These are phyloP conservation scores for Gossypium mustelinum DNA, from an alignment of 345 rosid genomes.

Conservation along the genomic window DNA sequence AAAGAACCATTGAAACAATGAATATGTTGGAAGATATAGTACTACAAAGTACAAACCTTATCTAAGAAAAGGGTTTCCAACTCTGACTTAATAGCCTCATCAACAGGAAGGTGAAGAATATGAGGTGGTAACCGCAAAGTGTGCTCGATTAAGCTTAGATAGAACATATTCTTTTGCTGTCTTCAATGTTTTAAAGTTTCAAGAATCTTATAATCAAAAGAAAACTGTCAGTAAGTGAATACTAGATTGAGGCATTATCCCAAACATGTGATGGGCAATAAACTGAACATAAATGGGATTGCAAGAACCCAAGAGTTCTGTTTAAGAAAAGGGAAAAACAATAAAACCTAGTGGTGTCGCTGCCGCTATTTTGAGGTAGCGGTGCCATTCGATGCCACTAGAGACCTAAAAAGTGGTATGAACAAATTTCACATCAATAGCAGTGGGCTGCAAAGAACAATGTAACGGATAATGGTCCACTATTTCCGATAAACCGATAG, in stretches of 20 bases:
- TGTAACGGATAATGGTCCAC: no score
- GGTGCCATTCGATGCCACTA: no score
- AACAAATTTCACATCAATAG: no score
- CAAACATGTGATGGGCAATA: not conserved
- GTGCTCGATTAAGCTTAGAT: constrained; percentile 73
- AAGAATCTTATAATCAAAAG: not conserved
- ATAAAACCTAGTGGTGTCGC: not conserved
- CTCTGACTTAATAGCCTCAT: constrained; percentile 58
- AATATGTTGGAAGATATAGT: not conserved
- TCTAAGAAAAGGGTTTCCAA: constrained; percentile 67
- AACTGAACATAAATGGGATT: not conserved
- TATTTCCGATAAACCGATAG: no score
- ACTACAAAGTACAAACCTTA: constrained; percentile 44
- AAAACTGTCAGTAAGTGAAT: not conserved
- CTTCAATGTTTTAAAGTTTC: not conserved
- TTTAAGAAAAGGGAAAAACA: not conserved
- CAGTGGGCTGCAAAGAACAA: no score
- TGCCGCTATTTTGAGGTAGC: no score
- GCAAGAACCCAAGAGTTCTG: not conserved
- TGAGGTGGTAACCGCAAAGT: constrained; percentile 71
- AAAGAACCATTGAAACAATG: not conserved
- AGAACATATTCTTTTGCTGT: constrained; percentile 43
- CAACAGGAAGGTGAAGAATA: constrained; percentile 58
- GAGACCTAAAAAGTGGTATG: no score
- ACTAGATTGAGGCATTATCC: not conserved